phyloP scores from a whole-genome alignment of 176 grass and related monocot species.

The Themeda triandra region DNA sequence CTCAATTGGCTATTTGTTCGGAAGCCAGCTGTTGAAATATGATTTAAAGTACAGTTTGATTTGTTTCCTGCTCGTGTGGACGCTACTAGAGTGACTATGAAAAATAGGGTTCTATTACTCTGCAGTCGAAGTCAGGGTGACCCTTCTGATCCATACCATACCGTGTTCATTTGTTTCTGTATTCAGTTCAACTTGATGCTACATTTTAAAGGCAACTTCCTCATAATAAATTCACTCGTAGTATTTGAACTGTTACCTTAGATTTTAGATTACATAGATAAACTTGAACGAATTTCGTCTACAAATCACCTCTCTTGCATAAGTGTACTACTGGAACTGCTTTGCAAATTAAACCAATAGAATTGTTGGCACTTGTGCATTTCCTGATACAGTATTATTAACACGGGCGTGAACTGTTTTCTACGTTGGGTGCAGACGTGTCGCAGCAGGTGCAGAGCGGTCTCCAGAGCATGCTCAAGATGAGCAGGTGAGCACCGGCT shows the following conservation, averaged over 20 bases:
- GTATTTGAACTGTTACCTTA: background rate
- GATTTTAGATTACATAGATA: background rate
- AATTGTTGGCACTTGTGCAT: background rate
- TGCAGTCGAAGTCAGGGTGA: background rate
- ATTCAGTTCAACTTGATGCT: background rate
- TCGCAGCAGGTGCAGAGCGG: constrained; percentile 75
- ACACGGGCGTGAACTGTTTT: background rate
- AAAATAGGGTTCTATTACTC: background rate
- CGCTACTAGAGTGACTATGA: background rate
- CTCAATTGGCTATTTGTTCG: background rate
- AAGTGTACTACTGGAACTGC: background rate
- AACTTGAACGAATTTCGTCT: background rate
- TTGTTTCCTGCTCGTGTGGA: background rate
- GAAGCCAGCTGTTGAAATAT: background rate
- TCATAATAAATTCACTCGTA: background rate
- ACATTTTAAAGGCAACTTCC: background rate
- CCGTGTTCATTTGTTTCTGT: background rate
- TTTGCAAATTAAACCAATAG: background rate
- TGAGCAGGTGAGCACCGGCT: constrained; percentile 45
- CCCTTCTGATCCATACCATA: background rate
- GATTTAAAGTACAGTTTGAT: background rate
- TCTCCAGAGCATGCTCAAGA: constrained; percentile 84
- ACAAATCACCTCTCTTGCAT: background rate
- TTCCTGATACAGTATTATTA: background rate
- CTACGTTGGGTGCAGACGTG: constrained; percentile 45